Evolutionary conservation across 2,329 filamentous ascomycete species (phyloP).

Genomic region (Huntiella abstrusa): DNA sequence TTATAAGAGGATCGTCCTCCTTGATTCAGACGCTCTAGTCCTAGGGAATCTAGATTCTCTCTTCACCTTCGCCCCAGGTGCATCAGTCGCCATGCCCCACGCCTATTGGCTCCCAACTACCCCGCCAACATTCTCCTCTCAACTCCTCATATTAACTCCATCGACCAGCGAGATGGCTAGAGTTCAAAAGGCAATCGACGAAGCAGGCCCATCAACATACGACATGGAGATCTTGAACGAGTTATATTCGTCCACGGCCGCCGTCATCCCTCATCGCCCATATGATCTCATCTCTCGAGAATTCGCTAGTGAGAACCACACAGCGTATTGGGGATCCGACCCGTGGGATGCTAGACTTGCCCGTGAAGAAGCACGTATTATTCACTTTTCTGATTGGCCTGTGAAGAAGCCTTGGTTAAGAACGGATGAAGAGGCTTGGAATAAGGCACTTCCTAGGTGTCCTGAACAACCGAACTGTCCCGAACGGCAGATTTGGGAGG

Average conservation of each 20-base stretch:
- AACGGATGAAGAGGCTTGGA: slow-evolving; percentile 3
- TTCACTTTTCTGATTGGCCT: slow-evolving; percentile 58
- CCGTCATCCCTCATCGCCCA: slow-evolving; percentile 43
- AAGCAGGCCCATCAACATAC: slow-evolving; percentile 21
- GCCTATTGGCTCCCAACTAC: slow-evolving; percentile 49
- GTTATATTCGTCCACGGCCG: slow-evolving; percentile 35
- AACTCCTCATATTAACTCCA: slow-evolving; percentile 43
- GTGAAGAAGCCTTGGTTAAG: slow-evolving; percentile 38
- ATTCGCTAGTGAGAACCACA: slow-evolving; percentile 33
- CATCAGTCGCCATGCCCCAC: slow-evolving; percentile 46
- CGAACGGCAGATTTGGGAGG: neutral
- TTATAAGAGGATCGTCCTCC: slow-evolving; percentile 30
- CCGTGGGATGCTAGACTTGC: slow-evolving; percentile 36
- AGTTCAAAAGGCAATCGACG: slow-evolving; percentile 15
- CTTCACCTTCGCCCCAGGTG: slow-evolving; percentile 40
- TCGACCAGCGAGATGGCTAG: slow-evolving; percentile 29
- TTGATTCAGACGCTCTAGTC: slow-evolving; percentile 44
- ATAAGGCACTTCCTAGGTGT: slow-evolving; percentile 12
- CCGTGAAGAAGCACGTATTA: slow-evolving; percentile 40
- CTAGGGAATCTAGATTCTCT: slow-evolving; percentile 49
- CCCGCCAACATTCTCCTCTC: slow-evolving; percentile 35
- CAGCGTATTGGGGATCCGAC: slow-evolving; percentile 21
- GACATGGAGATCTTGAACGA: slow-evolving; percentile 52
- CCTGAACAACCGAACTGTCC: neutral
- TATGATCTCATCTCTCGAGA: slow-evolving; percentile 43